Base-by-base conservation (phyloP, 805 yeast species). In the Myxozyma nipponensis region DNA sequence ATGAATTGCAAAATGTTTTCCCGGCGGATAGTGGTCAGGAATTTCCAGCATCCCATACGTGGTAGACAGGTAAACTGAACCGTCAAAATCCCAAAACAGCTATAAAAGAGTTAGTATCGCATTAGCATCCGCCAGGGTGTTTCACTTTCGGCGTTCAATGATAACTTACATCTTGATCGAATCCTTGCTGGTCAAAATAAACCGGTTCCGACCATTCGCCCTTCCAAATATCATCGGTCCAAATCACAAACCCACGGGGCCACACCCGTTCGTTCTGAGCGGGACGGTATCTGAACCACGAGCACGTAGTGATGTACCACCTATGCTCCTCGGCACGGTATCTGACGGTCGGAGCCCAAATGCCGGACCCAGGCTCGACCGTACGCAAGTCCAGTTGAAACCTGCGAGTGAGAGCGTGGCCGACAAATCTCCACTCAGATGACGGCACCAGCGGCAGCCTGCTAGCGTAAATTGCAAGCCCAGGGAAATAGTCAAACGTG, bases 91-190 rank as follows among this genome's bases (percentile, higher is more conserved):
- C 21, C 28, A 30, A 22, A 45, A 45, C 9, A 44, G 38, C 23
- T n/a, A n/a, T n/a, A n/a, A n/a, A n/a, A n/a, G n/a, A n/a, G n/a
- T n/a, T n/a, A n/a, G n/a, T n/a, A n/a, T n/a, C n/a, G n/a, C n/a
- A n/a, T n/a, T n/a, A n/a, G n/a, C n/a, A n/a, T n/a, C n/a, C n/a
- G n/a, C n/a, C n/a, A n/a, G n/a, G n/a, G n/a, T n/a, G n/a, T n/a
- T n/a, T n/a, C n/a, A n/a, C n/a, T n/a, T n/a, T n/a, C n/a, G n/a
- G n/a, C n/a, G n/a, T n/a, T n/a, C n/a, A n/a, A n/a, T n/a, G n/a
- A n/a, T n/a, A n/a, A n/a, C n/a, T n/a, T n/a, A 44, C 37, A 32
- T 45, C 49, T 17, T 45, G 49, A 32, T 45, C 49, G 22, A 45
- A 45, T 1, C 49, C 49, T 19, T 28, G 21, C 44, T 45, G 39